Conservation (phyloP, 495 filamentous ascomycete genomes). For the Pseudevernia furfuracea region DNA sequence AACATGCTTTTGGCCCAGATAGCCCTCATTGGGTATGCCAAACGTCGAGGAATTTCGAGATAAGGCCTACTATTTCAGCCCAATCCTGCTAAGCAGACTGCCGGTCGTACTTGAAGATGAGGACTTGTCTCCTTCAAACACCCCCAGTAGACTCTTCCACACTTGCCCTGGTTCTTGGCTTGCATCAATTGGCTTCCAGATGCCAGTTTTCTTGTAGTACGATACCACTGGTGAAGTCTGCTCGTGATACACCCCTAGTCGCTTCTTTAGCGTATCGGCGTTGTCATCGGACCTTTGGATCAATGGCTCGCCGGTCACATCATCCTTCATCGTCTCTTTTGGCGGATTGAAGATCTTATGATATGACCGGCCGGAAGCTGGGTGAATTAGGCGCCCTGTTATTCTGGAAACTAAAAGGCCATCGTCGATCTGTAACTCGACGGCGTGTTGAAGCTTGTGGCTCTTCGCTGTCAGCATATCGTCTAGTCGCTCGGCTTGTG, state of each 20-base stretch:
- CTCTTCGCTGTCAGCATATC: conserved; percentile 69
- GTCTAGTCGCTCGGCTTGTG: conserved; percentile 91
- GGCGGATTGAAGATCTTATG: conserved; percentile 99
- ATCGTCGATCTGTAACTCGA: conserved; percentile 97
- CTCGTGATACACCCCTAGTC: conserved; percentile 83
- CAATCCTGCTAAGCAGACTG: conserved; percentile 39
- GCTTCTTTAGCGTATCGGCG: conserved; percentile 93
- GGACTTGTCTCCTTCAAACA: conserved; percentile 61
- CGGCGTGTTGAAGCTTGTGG: conserved; percentile 80
- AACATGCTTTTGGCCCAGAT: conserved; percentile 10
- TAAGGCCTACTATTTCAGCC: conserved; percentile 32
- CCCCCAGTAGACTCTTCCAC: conserved; percentile 82
- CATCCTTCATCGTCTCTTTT: conserved; percentile 87
- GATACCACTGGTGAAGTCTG: conserved; percentile 87
- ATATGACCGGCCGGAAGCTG: conserved; percentile 90
- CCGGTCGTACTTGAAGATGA: conserved; percentile 27
- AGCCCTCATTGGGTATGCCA: conserved; percentile 31
- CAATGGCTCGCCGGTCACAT: conserved; percentile 91
- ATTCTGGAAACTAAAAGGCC: conserved; percentile 87
- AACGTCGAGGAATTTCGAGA: conserved; percentile 18
- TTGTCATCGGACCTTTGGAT: conserved; percentile 97
- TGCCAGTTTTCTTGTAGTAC: conserved; percentile 95
- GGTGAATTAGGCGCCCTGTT: conserved; percentile 92
- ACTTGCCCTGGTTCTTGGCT: conserved; percentile 94
- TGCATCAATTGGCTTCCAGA: conserved; percentile 94